phyloP scores from a whole-genome alignment of 2,329 filamentous ascomycete genomes.

The Colletotrichum tropicicola region DNA sequence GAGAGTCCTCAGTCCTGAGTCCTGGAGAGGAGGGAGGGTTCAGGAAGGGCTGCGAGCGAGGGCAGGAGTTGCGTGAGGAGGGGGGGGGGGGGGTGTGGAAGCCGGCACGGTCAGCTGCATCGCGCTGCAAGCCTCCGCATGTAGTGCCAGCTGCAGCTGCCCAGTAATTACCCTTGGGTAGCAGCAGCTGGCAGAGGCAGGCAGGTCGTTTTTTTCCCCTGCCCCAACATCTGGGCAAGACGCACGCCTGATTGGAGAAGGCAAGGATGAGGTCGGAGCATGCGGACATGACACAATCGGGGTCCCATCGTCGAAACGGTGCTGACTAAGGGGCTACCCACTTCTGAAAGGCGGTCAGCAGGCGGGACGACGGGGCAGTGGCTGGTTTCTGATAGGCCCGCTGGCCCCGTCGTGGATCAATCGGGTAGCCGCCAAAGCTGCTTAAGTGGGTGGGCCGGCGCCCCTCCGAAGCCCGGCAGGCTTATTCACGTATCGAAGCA shows the following conservation, averaged over 20 bases:
- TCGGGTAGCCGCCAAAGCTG: too few species aligned
- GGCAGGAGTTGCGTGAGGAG: conserved; percentile 7
- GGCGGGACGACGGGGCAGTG: too few species aligned
- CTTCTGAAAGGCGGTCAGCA: conserved; percentile 14
- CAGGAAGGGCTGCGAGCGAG: not conserved
- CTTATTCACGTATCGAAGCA: conserved; percentile 24
- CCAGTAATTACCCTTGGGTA: not conserved
- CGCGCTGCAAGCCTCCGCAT: conserved; percentile 17
- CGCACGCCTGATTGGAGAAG: not conserved
- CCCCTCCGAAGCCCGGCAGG: too few species aligned
- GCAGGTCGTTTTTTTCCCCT: not conserved
- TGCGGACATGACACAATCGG: conserved; percentile 24
- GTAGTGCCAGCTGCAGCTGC: conserved; percentile 4
- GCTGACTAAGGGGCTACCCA: not conserved
- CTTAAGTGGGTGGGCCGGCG: too few species aligned
- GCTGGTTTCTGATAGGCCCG: too few species aligned
- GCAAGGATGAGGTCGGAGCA: not conserved
- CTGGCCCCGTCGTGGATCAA: too few species aligned
- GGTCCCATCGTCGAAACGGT: conserved; percentile 8
- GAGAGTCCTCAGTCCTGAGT: not conserved
- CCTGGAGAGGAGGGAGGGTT: not conserved
- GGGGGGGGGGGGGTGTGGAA: conserved; percentile 5
- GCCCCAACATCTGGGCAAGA: conserved; percentile 7
- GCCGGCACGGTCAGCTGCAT: conserved; percentile 26
- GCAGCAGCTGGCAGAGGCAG: not conserved